Evolutionary conservation across 768 basidiomycete species (phyloP), one percentile per base, ranked within the genome.

Genomic region (Tephrocybe sp.): DNA sequence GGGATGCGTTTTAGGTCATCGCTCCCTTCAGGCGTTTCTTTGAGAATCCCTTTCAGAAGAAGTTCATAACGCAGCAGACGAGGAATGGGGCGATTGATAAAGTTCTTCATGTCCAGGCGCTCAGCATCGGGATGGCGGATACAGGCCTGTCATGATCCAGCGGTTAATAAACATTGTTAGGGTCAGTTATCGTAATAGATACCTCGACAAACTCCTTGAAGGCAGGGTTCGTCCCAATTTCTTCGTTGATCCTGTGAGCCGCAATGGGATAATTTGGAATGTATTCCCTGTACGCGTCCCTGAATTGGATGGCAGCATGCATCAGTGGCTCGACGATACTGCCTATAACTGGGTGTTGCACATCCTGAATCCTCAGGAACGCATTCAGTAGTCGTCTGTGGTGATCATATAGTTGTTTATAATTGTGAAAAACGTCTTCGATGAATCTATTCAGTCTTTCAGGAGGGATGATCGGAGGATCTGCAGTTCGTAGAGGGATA

Each of bases 221-320:
- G 1, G 83, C 72, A 1, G 77, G 70, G 58, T 96, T 98, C 47
- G 79, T 86, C 11, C 76, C 84, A 76, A 88, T 84, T 71, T 96
- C 95, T 31, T 93, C 85, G 51, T 91, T 89, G 49, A 98, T 87
- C 41, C 87, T 72, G 62, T 89, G 88, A 1, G 87, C 86, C 0
- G 94, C 95, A 44, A 92, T 89, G 1, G 95, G 95, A 68, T 94
- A 91, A 69, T 93, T 86, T 14, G 89, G 82, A 54, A 92, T 82
- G 59, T 97, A 98, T 55, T 92, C 88, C 76, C 94, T 82, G 67
- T 99, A 99, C 10, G 88, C 86, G 40, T 91, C 87, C 5, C 90
- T 81, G 77, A 96, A 98, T 55, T 94, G 91, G 52, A 97, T 76
- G 1, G 92, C 91, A 3, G 92, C 91, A 62, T 94, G 86, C 46